Evolutionary conservation across 768 basidiomycete genomes (phyloP), one percentile per base, ranked within the genome.

Genomic region (Chalciporus pseudorubinellus): DNA sequence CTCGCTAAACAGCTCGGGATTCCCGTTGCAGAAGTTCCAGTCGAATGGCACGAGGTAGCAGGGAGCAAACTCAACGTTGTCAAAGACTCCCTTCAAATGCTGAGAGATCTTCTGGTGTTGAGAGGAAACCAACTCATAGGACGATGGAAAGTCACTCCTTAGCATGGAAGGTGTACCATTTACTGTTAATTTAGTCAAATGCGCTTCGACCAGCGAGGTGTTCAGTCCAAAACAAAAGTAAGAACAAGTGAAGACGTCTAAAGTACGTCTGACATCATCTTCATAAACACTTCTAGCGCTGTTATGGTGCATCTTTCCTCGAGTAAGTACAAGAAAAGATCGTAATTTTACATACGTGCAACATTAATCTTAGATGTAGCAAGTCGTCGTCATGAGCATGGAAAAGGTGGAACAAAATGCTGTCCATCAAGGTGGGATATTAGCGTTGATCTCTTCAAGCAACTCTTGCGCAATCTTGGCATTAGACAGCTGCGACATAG

Each of bases 11-110:
- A 86, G 65, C 74, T 88, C 36, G 62, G 75, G 9, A 86, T 97
- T 51, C 89, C 92, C 2, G 86, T 94, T 2, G 77, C 70, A 7
- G 95, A 98, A 65, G 90, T 97, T 7, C 82, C 92, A 0, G 85
- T 98, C 24, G 82, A 85, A 57, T 98, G 95, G 95, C 87, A 92
- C 53, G 95, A 98, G 70, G 89, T 98, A 3, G 78, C 84, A 0
- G 95, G 95, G 38, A 94, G 92, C 74, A 98, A 98, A 71, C 77
- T 98, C 55, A 84, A 87, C 57, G 84, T 98, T 39, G 77, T 91
- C 52, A 81, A 81, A 50, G 95, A 93, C 57, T 89, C 87, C 22
- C 60, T 95, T 47, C 87, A 90, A 64, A 98, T 98, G 95, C 74
- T 95, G 31, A 76, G 86, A 52, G 95, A 98, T 65, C 68, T 97